These are phyloP conservation scores for Hansenula sp. DNA, from an alignment of 1,139 yeast genomes.

Conservation along the genomic window DNA sequence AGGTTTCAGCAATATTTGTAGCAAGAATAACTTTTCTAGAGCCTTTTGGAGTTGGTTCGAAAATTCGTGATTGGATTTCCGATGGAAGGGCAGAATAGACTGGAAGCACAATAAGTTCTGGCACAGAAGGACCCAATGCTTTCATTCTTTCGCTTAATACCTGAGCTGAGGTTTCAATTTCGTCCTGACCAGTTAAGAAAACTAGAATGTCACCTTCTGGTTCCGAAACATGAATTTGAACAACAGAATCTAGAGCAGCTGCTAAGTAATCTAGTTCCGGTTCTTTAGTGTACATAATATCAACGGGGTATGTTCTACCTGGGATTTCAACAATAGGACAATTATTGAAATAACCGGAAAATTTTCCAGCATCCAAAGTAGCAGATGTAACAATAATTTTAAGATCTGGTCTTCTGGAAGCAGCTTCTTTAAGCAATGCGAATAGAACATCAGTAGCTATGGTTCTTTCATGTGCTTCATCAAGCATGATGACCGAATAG, in stretches of 20 bases:
- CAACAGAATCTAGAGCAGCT: slow-evolving; percentile 74
- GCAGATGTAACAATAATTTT: slow-evolving; percentile 89
- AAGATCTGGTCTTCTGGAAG: slow-evolving; percentile 63
- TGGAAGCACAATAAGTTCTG: slow-evolving; percentile 77
- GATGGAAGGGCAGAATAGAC: slow-evolving; percentile 90
- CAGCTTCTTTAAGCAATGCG: slow-evolving; percentile 77
- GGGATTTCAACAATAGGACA: slow-evolving; percentile 86
- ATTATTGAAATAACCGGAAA: slow-evolving; percentile 67
- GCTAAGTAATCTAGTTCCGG: slow-evolving; percentile 87
- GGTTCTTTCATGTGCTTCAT: slow-evolving; percentile 96
- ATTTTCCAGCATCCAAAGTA: slow-evolving; percentile 81
- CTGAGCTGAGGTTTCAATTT: slow-evolving; percentile 87
- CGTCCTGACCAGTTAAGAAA: slow-evolving; percentile 88
- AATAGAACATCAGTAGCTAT: slow-evolving; percentile 90
- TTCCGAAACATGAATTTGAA: slow-evolving; percentile 79
- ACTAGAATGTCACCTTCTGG: slow-evolving; percentile 80
- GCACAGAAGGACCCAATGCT: slow-evolving; percentile 56
- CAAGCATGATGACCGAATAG: slow-evolving; percentile 84
- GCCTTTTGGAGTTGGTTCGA: slow-evolving; percentile 81
- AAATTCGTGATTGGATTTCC: slow-evolving; percentile 74
- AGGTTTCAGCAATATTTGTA: slow-evolving; percentile 95
- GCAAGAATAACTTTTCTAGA: slow-evolving; percentile 88
- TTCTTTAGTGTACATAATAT: slow-evolving; percentile 66
- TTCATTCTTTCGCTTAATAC: slow-evolving; percentile 64
- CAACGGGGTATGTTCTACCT: slow-evolving; percentile 90